Base-by-base conservation (phyloP, 2,329 filamentous ascomycete species). In the Endoconidiophora laricicola region DNA sequence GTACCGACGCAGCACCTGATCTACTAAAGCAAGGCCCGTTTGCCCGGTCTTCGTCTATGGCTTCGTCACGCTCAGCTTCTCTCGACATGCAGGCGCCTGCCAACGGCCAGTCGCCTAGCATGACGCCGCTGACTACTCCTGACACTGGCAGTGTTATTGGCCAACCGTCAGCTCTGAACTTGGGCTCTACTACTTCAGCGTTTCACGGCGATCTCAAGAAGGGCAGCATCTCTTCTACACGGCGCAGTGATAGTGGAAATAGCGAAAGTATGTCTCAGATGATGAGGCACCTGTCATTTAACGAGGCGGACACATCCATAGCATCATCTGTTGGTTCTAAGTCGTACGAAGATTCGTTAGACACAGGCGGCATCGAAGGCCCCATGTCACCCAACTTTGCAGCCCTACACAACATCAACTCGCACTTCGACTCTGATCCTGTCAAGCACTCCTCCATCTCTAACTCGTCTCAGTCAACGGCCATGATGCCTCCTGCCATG, bases 1-100 rank as follows among this genome's bases (percentile, higher is more conserved):
- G 79, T 24, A 78, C 79, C 29, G 90, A 98, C 56, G 79, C 82
- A n/a, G 87, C 81, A 1, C 91, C 91, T 1, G 93, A 98, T 66
- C 69, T 98, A 10, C 73, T 96, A 41, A 95, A 94, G 61, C 81
- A 91, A 59, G 88, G 90, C 0, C 86, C 90, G 0, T 96, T 96
- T 65, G 84, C 81, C 51, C 79, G 87, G 48, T 83, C 86, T 3
- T 76, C 82, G 3, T 96, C 91, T 0, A 76, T 94, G 55, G 79
- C 83, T 3, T 95, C 91, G 4, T 96, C 91, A 2, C 78, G 91
- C 22, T 96, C 91, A 9, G 82, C 91, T 0, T 98, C 91, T 0
- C 85, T 98, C 53, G 91, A 98, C 61, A 76, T 94, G 43, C 52
- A 53, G n/a, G 36, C 46, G 10, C 52, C 48, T 12, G 45, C 40